Evolutionary conservation across 352 stramenopile species (phyloP).

Genomic region (Blastocystis sp.): DNA sequence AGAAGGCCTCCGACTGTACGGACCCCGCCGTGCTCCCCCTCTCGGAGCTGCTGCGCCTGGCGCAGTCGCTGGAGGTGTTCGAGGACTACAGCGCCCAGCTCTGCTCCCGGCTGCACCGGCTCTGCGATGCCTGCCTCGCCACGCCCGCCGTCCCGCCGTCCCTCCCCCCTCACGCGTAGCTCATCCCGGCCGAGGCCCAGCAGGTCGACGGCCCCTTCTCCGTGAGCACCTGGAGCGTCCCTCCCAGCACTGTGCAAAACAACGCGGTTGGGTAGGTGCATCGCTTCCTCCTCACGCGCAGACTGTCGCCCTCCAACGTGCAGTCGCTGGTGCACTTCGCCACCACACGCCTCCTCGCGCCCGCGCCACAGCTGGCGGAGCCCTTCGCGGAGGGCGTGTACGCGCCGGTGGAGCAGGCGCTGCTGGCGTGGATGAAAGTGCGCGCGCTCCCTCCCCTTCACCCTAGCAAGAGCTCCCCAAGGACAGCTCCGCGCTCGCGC

Average conservation of each 20-base stretch:
- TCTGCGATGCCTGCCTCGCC: not conserved
- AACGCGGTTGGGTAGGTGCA: not conserved
- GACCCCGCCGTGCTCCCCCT: not conserved
- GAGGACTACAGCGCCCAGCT: not conserved
- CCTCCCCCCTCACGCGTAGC: not conserved
- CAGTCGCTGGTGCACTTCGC: constrained; percentile 2
- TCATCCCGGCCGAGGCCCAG: not conserved
- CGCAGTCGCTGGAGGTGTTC: constrained; percentile 9
- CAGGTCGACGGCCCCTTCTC: not conserved
- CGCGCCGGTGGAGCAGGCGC: not conserved
- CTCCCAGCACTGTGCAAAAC: not conserved
- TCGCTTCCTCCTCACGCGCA: not conserved
- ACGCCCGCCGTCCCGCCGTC: not conserved
- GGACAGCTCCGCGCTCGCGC: not conserved
- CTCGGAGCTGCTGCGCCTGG: not conserved
- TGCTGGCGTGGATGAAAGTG: constrained; percentile 3
- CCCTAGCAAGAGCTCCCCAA: constrained; percentile 16
- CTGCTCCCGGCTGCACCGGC: not conserved
- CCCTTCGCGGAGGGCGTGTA: not conserved
- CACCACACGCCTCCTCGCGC: not conserved
- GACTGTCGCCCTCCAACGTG: constrained; percentile 2
- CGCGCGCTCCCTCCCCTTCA: not conserved
- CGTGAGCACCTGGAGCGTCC: not conserved
- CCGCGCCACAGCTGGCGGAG: not conserved
- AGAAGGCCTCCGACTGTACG: not conserved